Base-by-base conservation (phyloP, 495 filamentous ascomycete genomes). In the Talaromyces trachyspermus region DNA sequence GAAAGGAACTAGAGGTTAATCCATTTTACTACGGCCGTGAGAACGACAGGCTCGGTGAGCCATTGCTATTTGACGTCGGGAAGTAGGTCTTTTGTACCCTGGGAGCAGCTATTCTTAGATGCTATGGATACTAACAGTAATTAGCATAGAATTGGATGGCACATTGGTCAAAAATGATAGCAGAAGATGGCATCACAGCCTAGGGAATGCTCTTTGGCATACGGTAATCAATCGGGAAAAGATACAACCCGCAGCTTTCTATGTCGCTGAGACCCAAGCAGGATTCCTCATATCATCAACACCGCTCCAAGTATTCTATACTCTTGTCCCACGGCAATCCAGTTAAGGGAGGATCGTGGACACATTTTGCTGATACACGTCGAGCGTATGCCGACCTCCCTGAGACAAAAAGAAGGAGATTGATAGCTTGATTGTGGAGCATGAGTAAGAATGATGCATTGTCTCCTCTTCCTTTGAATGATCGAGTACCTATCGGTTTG, bases 151-250 rank as follows among this genome's bases (percentile, higher is more conserved):
- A 27, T 45, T 54, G 30, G 54, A 57, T 37, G 52, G 54, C 9
- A 51, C 54, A 15, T 44, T 57, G 27, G 54, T 57, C 1, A 51
- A 54, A 42, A 9, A 10, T 9, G 24, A 54, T 26, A 57, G 54
- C 19, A 48, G 54, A n/a, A 46, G 54, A 39, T 54, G 37, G 33
- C 54, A 57, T 36, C 54, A 57, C 36, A 57, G 54, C 37, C 33
- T 57, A 11, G 54, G 54, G 18, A 57, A 57, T 49, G 54, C 51
- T 18, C 33, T 57, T 19, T 57, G 54, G 54, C 54, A 57, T 27
- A 57, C 54, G 6, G 53, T 52, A 23, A 43, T 42, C 37, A n/a
- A 40, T 23, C n/a, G n/a, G 8, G 19, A 40, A 24, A 14, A 40
- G 10, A n/a, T n/a, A n/a, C 37, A 8, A 40, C 8, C 3, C 17